phyloP scores from a whole-genome alignment of 768 basidiomycete genomes.

The Hemileccinum rubropunctum region DNA sequence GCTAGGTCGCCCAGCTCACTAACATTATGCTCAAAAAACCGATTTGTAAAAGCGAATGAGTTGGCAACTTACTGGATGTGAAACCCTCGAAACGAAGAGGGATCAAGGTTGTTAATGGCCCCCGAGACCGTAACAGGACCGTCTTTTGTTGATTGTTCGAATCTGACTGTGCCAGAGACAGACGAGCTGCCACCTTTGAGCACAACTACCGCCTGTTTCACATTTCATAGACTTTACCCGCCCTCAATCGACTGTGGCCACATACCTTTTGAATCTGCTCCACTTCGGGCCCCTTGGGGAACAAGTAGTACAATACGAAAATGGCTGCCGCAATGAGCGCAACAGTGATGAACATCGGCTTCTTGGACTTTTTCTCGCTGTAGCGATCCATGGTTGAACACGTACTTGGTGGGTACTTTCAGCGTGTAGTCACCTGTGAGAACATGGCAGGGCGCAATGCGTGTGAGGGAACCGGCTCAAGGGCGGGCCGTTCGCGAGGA shows the following conservation, averaged over 20 bases:
- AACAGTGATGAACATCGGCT: conserved; percentile 11
- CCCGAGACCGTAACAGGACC: conserved; percentile 63
- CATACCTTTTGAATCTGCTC: conserved; percentile 22
- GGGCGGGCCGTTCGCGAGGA: too few species aligned
- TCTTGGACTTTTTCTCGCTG: conserved; percentile 22
- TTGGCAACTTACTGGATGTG: conserved; percentile 67
- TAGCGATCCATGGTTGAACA: conserved; percentile 18
- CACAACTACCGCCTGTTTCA: conserved; percentile 52
- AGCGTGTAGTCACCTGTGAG: too few species aligned
- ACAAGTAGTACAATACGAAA: conserved; percentile 20
- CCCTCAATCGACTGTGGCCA: not conserved
- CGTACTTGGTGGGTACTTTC: too few species aligned
- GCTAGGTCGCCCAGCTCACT: conserved; percentile 57
- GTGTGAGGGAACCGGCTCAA: too few species aligned
- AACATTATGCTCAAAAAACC: conserved; percentile 8
- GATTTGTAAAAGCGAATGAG: conserved; percentile 11
- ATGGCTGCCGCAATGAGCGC: conserved; percentile 11
- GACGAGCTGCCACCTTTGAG: conserved; percentile 58
- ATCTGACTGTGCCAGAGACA: conserved; percentile 63
- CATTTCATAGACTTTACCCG: not conserved
- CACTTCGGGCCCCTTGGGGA: conserved; percentile 18
- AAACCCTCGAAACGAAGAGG: conserved; percentile 64
- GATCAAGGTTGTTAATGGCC: conserved; percentile 56
- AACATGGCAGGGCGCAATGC: too few species aligned
- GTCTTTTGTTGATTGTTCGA: conserved; percentile 50